A percentile compares a stretch with the other conserved stretches of the same genome.
phyloP scores from a whole-genome alignment of 2,329 filamentous ascomycete species.

The Thielaviopsis musarum region DNA sequence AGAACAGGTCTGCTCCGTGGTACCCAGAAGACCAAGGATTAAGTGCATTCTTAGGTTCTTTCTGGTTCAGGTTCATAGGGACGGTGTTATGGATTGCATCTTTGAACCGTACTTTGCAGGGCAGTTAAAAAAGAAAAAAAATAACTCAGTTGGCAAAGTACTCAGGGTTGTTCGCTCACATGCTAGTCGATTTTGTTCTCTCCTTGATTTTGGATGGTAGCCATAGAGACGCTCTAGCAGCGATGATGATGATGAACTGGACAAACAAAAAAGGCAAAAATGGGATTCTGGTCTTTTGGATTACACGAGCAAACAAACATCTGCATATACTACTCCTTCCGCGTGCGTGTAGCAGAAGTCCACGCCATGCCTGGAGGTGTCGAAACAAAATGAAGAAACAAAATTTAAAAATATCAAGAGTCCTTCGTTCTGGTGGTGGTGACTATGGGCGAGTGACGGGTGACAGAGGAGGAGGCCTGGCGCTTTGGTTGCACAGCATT shows the following conservation, averaged over 20 bases:
- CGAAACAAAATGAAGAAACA: neutral
- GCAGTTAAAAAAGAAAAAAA: slow-evolving; percentile 24
- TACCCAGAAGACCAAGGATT: slow-evolving; percentile 99
- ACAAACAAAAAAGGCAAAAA: slow-evolving; percentile 13
- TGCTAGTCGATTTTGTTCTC: slow-evolving; percentile 8
- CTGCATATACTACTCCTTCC: slow-evolving; percentile 5
- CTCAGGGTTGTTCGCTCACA: slow-evolving; percentile 7
- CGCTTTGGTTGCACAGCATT: neutral
- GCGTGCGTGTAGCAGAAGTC: neutral
- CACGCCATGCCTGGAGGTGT: neutral
- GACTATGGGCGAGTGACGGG: neutral
- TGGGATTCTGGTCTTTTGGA: slow-evolving; percentile 11
- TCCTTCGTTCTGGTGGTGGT: neutral
- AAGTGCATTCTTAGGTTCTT: slow-evolving; percentile 23
- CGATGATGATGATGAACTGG: slow-evolving; percentile 12
- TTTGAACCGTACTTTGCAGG: slow-evolving; percentile 31
- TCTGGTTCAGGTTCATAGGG: slow-evolving; percentile 22
- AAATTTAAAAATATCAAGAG: neutral
- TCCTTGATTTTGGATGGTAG: slow-evolving; percentile 8
- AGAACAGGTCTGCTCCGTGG: slow-evolving; percentile 99
- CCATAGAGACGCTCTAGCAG: slow-evolving; percentile 10
- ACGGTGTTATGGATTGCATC: slow-evolving; percentile 49
- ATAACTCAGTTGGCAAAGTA: slow-evolving; percentile 29
- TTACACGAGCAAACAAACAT: slow-evolving; percentile 6
- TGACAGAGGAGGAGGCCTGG: neutral